Evolutionary conservation across 805 yeast genomes (phyloP), one percentile per base, ranked within the genome.

Genomic region (Wickerhamiella domercqiae): DNA sequence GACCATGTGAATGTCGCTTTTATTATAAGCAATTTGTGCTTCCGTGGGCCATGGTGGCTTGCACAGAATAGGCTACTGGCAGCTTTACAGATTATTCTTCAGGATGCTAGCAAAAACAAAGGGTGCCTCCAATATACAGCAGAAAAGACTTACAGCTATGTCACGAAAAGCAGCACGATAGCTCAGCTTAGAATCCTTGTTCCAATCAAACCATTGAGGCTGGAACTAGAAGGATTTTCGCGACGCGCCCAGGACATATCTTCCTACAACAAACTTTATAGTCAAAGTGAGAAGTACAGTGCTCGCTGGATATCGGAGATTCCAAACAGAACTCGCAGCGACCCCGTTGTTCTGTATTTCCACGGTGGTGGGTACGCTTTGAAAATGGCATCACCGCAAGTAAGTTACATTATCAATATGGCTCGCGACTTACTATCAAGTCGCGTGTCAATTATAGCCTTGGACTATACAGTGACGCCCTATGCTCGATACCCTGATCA

Each of bases 391-490:
- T 17, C 32, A 7, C 44, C 46, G 13, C 53, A 48, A 31, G 20
- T 49, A 14, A 33, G 24, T 20, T 49, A 40, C 36, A 26, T 47
- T 37, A 32, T 35, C 7, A 31, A 28, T 15, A 35, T 48, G 11
- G 43, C 38, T 16, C 24, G 21, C 22, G 35, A 30, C 30, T 31
- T 45, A 19, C 20, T 15, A 20, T 41, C 43, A 17, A 21, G 35
- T 20, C 39, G 54, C 7, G 40, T 51, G 5, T 49, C 53, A 6
- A 38, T 52, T 4, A 25, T 55, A 15, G 25, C 47, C 3, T 38
- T 55, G 17, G 59, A 57, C 42, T 57, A 57, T 43, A 49, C 57
- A 6, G 39, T 54, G 3, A 40, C 51, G 14, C 46, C 53, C 3
- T 39, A 38, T 7, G 43, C 45, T 3, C 37, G 30, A 29, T 49